Conservation (phyloP, 495 filamentous ascomycete species). For the Rostrohypoxylon terebratum region DNA sequence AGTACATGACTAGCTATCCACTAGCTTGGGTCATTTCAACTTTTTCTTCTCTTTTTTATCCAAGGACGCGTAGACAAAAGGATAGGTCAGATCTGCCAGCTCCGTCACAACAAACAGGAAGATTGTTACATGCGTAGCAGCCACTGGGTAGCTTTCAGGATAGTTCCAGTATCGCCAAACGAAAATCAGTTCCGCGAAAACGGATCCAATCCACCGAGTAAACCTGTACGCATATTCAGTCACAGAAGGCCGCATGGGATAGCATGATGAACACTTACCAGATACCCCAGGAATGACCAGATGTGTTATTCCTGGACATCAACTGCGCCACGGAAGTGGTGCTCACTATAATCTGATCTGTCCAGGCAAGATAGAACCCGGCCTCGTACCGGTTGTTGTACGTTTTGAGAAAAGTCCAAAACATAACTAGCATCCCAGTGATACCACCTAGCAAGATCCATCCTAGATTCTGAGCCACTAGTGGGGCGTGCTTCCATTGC, state of each 20-base stretch:
- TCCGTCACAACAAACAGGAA: slow-evolving; percentile 11
- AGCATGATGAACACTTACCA: not conserved
- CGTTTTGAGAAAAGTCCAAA: slow-evolving; percentile 3
- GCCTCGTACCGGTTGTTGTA: not conserved
- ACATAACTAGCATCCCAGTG: not conserved
- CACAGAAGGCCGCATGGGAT: not conserved
- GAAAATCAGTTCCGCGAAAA: not conserved
- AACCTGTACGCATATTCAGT: not conserved
- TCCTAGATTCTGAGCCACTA: slow-evolving; percentile 7
- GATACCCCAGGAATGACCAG: slow-evolving; percentile 11
- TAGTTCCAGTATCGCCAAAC: slow-evolving; percentile 12
- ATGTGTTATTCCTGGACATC: slow-evolving; percentile 9
- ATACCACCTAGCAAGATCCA: not conserved
- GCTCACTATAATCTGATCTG: not conserved
- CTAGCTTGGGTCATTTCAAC: not conserved
- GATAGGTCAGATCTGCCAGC: slow-evolving; percentile 4
- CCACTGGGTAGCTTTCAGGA: slow-evolving; percentile 11
- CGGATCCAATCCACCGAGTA: slow-evolving; percentile 8
- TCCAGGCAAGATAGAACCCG: not conserved
- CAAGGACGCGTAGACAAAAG: not conserved
- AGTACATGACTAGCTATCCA: not conserved
- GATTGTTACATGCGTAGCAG: not conserved
- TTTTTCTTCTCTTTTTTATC: slow-evolving; percentile 7
- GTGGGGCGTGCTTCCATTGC: slow-evolving; percentile 10
- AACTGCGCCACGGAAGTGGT: slow-evolving; percentile 1